A percentile compares a stretch with the other conserved stretches of the same genome.
Conservation (phyloP, 2,329 filamentous ascomycete genomes). For the Aureobasidium sp. region DNA sequence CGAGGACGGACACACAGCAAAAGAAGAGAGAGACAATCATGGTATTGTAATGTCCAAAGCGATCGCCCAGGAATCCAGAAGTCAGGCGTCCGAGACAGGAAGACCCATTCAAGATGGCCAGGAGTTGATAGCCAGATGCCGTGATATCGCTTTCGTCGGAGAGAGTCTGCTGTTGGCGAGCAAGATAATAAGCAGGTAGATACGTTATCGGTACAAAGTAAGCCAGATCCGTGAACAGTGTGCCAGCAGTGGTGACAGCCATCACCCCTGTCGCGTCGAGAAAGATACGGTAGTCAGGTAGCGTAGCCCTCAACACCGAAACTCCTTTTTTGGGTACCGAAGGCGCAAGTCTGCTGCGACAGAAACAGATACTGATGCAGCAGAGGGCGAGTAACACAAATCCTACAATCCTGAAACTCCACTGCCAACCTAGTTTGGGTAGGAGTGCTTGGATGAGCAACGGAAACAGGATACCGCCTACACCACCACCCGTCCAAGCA, state of each 20-base stretch:
- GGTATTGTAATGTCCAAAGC: conserved; percentile 73
- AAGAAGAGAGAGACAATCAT: conserved; percentile 62
- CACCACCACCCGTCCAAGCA: conserved; percentile 58
- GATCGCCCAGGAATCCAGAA: conserved; percentile 71
- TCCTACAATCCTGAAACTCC: conserved; percentile 39
- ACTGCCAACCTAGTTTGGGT: conserved; percentile 37
- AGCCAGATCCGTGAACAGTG: conserved; percentile 42
- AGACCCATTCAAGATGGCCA: conserved; percentile 76
- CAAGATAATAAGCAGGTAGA: conserved; percentile 34
- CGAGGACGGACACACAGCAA: conserved; percentile 60
- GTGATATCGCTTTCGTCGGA: conserved; percentile 29
- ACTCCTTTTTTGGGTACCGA: conserved; percentile 29
- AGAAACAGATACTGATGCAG: conserved; percentile 32
- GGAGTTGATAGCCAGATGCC: conserved; percentile 69
- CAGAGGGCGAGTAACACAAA: conserved; percentile 39
- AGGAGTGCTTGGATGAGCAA: conserved; percentile 38
- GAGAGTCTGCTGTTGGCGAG: not conserved
- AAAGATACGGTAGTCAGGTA: conserved; percentile 40
- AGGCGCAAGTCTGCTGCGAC: conserved; percentile 37
- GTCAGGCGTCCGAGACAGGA: conserved; percentile 70
- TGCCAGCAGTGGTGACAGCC: conserved; percentile 35
- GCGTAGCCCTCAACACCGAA: conserved; percentile 19
- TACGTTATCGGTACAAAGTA: conserved; percentile 66
- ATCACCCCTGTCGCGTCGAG: conserved; percentile 29
- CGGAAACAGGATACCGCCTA: conserved; percentile 42